These are phyloP conservation scores for Lipomyces orientalis DNA, from an alignment of 805 yeast genomes.

Conservation along the genomic window DNA sequence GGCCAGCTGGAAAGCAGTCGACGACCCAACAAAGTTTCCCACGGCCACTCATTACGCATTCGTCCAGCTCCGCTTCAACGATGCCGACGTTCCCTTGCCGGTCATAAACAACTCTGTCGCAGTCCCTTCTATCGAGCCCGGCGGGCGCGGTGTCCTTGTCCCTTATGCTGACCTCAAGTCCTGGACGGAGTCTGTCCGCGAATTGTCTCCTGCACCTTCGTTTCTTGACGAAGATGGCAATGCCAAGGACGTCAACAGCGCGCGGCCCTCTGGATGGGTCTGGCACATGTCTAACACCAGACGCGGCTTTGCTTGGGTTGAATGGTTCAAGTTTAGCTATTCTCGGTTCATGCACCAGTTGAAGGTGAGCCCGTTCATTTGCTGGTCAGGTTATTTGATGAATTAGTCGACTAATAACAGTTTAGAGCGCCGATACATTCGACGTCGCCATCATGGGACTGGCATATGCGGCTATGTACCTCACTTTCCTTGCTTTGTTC, in stretches of 20 bases:
- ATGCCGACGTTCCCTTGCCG: constrained; percentile 45
- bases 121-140: neutral
- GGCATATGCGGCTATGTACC: constrained; percentile 88
- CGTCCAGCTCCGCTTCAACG: constrained; percentile 63
- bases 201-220: constrained; percentile 22
- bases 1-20: constrained; percentile 57
- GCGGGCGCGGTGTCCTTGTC: constrained; percentile 50
- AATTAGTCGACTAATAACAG: neutral
- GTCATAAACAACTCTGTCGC: constrained; percentile 20
- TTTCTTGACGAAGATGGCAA: neutral
- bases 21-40: constrained; percentile 50
- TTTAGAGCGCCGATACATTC: constrained; percentile 74
- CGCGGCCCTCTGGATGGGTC: constrained; percentile 50
- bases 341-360: constrained; percentile 44
- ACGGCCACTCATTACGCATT: constrained; percentile 56
- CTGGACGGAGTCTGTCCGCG: constrained; percentile 43
- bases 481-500: constrained; percentile 76
- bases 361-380: constrained; percentile 17
- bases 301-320: constrained; percentile 46
- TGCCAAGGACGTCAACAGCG: constrained; percentile 38
- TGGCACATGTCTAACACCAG: constrained; percentile 53
- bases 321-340: constrained; percentile 46
- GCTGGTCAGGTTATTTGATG: neutral
- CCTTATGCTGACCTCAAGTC: constrained; percentile 40
- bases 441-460: constrained; percentile 78